Evolutionary conservation across 148 eudicot species (phyloP).

Genomic region (Vaccinium vitisidaea): DNA sequence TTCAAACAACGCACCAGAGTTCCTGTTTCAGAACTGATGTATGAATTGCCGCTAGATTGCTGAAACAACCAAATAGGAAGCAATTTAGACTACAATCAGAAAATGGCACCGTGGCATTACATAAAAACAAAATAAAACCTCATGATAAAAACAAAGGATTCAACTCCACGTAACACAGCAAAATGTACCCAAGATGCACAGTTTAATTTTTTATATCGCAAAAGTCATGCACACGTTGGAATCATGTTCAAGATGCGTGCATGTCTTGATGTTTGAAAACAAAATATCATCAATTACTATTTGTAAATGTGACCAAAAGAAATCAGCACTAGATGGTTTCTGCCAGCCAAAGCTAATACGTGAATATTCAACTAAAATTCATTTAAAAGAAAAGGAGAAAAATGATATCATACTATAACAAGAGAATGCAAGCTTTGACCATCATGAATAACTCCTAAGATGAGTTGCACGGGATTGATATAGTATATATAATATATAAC

Average conservation of each 20-base stretch:
- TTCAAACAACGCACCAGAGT: slow-evolving; percentile 58
- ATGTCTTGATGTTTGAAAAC: neutral
- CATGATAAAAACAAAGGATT: neutral
- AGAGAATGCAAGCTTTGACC: neutral
- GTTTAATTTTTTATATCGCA: neutral
- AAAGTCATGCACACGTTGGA: neutral
- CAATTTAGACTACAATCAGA: neutral
- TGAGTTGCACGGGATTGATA: neutral
- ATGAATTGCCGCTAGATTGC: slow-evolving; percentile 65
- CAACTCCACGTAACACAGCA: neutral
- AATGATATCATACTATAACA: neutral
- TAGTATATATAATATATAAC: neutral
- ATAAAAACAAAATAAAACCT: slow-evolving; percentile 1
- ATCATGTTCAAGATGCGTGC: neutral
- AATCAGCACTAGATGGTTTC: neutral
- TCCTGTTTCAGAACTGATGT: slow-evolving; percentile 73
- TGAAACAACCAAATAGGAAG: slow-evolving; percentile 36
- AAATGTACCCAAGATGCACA: neutral
- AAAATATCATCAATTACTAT: neutral
- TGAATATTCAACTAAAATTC: neutral
- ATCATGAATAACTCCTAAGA: neutral
- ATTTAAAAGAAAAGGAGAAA: neutral
- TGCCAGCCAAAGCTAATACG: neutral
- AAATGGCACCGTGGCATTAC: neutral
- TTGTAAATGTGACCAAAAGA: neutral